These are phyloP conservation scores for Dendrobium chrysotoxum DNA, from an alignment of 106 monocot species.

Conservation along the genomic window DNA sequence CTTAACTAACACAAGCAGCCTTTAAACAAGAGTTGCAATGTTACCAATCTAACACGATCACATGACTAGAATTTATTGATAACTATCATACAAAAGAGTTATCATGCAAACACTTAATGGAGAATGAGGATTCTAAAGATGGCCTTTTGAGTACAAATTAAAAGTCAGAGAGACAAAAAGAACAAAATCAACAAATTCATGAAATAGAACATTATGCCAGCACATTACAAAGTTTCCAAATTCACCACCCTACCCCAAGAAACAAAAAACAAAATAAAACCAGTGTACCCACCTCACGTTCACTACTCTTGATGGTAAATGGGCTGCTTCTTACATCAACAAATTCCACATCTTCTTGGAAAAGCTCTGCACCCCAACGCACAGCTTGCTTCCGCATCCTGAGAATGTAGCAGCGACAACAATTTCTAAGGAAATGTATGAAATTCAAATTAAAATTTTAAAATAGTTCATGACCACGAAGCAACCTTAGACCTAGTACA, in stretches of 20 bases:
- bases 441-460: neutral
- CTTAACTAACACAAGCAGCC: no score
- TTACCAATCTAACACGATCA: no score
- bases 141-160: neutral
- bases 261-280: neutral
- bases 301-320: conserved; percentile 82
- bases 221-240: neutral
- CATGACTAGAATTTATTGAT: no score
- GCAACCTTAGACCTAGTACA: neutral
- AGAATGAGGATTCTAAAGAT: no score
- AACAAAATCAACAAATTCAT: neutral
- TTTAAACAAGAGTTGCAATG: no score
- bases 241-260: neutral
- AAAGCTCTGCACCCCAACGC: conserved; percentile 94
- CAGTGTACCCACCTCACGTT: conserved; percentile 58
- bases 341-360: conserved; percentile 94
- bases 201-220: neutral
- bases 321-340: conserved; percentile 73
- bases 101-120: no score
- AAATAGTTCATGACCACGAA: neutral
- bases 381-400: conserved; percentile 94
- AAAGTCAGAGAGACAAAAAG: neutral
- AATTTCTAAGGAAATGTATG: neutral
- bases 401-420: conserved; percentile 3
- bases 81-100: no score